Evolutionary conservation across 1,139 yeast species (phyloP).

Genomic region (Geotrichum candidum): DNA sequence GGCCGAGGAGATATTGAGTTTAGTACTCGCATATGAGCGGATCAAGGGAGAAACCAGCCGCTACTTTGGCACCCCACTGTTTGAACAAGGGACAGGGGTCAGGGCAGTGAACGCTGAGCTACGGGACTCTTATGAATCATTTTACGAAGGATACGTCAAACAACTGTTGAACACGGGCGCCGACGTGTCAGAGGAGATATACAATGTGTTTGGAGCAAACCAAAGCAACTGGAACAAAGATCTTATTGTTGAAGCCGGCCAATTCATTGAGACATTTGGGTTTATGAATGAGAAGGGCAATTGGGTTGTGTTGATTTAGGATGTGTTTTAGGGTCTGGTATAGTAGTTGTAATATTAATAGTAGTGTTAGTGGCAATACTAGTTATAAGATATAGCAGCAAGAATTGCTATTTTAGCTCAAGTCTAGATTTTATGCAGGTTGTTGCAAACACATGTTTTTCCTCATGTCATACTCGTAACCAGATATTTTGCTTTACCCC

Average conservation of each 20-base stretch:
- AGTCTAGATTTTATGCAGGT: no score
- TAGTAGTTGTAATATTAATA: no score
- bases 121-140: background rate
- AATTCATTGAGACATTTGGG: slow-evolving; percentile 5
- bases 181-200: background rate
- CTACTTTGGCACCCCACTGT: background rate
- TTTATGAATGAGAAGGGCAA: slow-evolving; percentile 2
- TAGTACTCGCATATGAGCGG: slow-evolving; percentile 4
- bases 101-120: background rate
- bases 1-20: background rate
- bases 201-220: slow-evolving; percentile 1
- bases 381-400: no score
- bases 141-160: background rate
- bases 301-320: background rate
- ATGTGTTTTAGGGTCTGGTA: no score
- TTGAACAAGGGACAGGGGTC: background rate
- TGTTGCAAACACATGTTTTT: no score
- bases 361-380: no score
- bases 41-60: slow-evolving; percentile 1
- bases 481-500: background rate
- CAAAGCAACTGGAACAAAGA: background rate
- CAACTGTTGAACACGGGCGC: background rate
- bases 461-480: no score
- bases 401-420: no score
- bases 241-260: slow-evolving; percentile 1